Base-by-base conservation (phyloP, 306 rosid genomes). In the Macrotyloma uniflorum region DNA sequence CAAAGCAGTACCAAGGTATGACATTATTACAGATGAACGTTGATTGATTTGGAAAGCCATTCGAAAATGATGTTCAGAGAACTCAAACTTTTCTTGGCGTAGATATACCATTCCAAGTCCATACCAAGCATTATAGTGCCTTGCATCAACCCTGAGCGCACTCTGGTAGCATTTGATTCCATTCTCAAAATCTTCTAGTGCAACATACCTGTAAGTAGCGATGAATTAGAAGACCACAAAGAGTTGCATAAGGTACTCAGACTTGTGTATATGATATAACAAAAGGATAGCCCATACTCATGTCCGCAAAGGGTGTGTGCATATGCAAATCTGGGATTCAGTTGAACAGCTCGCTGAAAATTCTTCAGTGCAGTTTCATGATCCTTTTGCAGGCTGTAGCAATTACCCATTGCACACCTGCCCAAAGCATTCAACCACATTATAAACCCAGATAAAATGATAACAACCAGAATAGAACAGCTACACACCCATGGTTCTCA, bases 231-330 rank as follows among this genome's bases (percentile, higher is more conserved):
- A 63, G 23, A 76, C 36, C 65, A 54, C 20, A 80, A 70, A 74
- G 54, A 50, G 59, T 67, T 67, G 79, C 73, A 24, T 54, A 70
- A 74, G 46, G 45, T 30, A 69, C 1, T 2, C 33, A 53, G 1
- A 53, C 45, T 20, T 0, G 5, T 20, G 3, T 9, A 49, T 66
- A 61, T 64, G 20, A 33, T 35, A n/a, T 28, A 22, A 28, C 67
- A 33, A 47, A 64, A 63, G 36, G 54, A 28, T 23, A 75, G 82
- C 57, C 14, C 96, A 32, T 93, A 96, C 99, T 96, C 99, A 9
- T 96, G 99, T 69, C 99, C 99, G 63, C 98, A 96, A 54, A 96
- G 98, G 70, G 99, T 96, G 88, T 96, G 99, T 13, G 99, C 98
- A 82, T 96, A 96, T 80, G 99, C 89, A 84, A 93, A 96, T 90